These are phyloP conservation scores for Dalechampia spathulata DNA, from an alignment of 441 rosid species.

Conservation along the genomic window DNA sequence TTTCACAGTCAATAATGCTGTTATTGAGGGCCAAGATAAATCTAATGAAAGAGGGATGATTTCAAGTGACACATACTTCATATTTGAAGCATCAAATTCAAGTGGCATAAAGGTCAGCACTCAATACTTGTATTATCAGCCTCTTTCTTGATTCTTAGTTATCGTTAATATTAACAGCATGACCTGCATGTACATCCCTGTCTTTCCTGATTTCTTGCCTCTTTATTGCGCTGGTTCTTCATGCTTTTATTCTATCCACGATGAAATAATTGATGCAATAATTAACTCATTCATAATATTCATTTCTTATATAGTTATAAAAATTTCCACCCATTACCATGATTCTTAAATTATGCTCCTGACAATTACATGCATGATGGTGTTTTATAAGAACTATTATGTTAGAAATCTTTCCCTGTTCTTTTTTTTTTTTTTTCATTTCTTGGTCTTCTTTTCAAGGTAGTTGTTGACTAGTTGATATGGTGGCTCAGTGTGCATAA, in stretches of 20 bases:
- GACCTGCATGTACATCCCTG: background rate
- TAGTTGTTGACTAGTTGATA: background rate
- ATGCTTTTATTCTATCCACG: too few relatives aligned
- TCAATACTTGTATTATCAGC: constrained; percentile 4
- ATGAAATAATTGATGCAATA: background rate
- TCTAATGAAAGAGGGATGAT: constrained; percentile 88
- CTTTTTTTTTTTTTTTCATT: background rate
- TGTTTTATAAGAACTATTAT: background rate
- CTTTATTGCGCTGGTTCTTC: background rate
- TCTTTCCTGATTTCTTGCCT: background rate
- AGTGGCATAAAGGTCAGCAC: constrained; percentile 88
- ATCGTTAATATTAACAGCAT: background rate
- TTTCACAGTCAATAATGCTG: constrained; percentile 77
- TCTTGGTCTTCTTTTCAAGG: background rate
- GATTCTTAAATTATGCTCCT: constrained; percentile 1
- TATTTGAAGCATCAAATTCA: constrained; percentile 79
- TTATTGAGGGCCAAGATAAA: constrained; percentile 58
- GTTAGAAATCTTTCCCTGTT: background rate
- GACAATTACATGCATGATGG: background rate
- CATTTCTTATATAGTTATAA: background rate
- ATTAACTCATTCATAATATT: background rate
- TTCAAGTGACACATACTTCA: constrained; percentile 61
- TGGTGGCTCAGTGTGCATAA: background rate
- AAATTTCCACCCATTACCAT: background rate
- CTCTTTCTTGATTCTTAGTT: background rate